Evolutionary conservation across 2,329 filamentous ascomycete species (phyloP), one percentile per base, ranked within the genome.

Genomic region (Pseudogymnoascus sp.): DNA sequence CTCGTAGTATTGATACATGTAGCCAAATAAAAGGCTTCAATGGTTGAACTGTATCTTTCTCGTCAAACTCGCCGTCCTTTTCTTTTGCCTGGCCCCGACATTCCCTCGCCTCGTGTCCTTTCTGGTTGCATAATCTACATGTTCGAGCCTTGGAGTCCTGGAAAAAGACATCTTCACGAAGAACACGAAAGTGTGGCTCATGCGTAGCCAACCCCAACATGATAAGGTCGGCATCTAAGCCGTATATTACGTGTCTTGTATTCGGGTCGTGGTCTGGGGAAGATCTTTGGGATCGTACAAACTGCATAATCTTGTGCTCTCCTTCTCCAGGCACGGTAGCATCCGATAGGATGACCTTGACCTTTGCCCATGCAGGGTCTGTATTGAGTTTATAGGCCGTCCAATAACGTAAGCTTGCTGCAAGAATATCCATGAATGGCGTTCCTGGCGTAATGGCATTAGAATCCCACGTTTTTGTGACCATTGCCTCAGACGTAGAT

Each of bases 231-330:
- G 94, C 95, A 78, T 99, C 94, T 67, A 99, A 81, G 58, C 94
- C 94, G 72, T 99, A 99, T 64, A 99, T 97, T 69, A 99, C 95
- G 76, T 99, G 94, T 64, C 90, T 89, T 20, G 94, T 97, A 73
- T 99, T 97, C 22, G 94, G 94, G 70, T 99, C 88, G 74, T 99
- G 91, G 65, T 95, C 88, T 4, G 92, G 88, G 60, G 90, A 94
- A 58, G 89, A 85, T 69, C 94, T 86, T 75, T 99, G 95, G 37
- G 93, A 96, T 69, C 94, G 87, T 66, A 99, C 85, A 73, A 97
- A 99, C 67, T 94, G 87, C 94, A 99, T 99, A 71, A 99, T 97
- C 76, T 99, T 99, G 75, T 99, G 94, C 77, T 99, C 94, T 72
- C 94, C 94, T 77, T 99, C 94, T 71, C 94, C 94, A 60, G 94